These are phyloP conservation scores for Chlamydomonas reinhardtii DNA, from an alignment of 163 green algal species.

Conservation along the genomic window DNA sequence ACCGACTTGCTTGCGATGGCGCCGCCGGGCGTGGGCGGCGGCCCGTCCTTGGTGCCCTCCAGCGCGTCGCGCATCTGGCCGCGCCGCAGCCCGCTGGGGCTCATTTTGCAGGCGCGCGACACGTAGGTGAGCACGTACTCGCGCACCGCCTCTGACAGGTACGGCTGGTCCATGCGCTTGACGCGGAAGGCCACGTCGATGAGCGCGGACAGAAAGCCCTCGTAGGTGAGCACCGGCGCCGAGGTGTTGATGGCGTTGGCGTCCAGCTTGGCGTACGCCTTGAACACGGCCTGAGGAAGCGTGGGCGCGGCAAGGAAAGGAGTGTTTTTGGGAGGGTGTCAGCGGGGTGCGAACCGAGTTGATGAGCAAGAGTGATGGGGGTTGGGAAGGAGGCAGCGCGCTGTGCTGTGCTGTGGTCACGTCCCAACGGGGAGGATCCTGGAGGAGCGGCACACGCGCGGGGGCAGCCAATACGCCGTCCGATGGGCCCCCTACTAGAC, in stretches of 20 bases:
- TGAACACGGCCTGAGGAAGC: not conserved
- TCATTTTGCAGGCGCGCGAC: slow-evolving; percentile 39
- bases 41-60: slow-evolving; percentile 36
- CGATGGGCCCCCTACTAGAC: too few relatives aligned
- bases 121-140: slow-evolving; percentile 53
- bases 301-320: too few relatives aligned
- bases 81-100: slow-evolving; percentile 28
- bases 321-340: too few relatives aligned
- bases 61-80: slow-evolving; percentile 29
- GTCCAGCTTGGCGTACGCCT: slow-evolving; percentile 30
- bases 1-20: not conserved
- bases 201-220: slow-evolving; percentile 52
- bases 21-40: slow-evolving; percentile 3
- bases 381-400: too few relatives aligned
- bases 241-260: slow-evolving; percentile 42
- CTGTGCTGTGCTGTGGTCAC: too few relatives aligned
- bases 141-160: slow-evolving; percentile 52
- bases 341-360: too few relatives aligned
- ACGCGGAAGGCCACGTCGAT: slow-evolving; percentile 46
- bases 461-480: too few relatives aligned
- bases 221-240: slow-evolving; percentile 49
- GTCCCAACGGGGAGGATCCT: too few relatives aligned
- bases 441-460: too few relatives aligned
- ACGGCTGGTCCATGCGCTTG: slow-evolving; percentile 48
- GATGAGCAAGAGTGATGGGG: too few relatives aligned